Percentiles rank a stretch among this genome's conserved stretches.
Evolutionary conservation across 768 basidiomycete genomes (phyloP).

Genomic region (Tricholoma furcatifolium): DNA sequence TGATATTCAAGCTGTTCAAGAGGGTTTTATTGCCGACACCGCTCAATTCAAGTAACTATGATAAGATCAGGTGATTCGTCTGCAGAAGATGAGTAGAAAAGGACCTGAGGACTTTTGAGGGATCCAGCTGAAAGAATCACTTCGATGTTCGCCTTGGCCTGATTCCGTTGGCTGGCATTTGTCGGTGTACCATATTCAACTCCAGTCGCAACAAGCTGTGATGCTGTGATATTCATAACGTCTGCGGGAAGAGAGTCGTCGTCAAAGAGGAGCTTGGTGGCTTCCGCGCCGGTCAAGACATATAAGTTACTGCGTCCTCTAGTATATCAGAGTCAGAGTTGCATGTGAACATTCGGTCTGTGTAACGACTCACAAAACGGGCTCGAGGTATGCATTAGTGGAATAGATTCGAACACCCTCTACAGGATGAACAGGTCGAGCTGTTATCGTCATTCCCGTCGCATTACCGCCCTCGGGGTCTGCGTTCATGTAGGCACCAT

Average conservation of each 20-base stretch:
- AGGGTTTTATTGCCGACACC: slow-evolving; percentile 45
- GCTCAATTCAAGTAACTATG: slow-evolving; percentile 43
- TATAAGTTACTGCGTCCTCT: slow-evolving; percentile 26
- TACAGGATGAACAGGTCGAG: slow-evolving; percentile 17
- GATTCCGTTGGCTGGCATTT: slow-evolving; percentile 21
- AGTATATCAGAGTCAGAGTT: not conserved
- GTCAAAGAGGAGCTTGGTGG: slow-evolving; percentile 20
- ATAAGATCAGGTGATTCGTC: not conserved
- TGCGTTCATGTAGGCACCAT: slow-evolving; percentile 13
- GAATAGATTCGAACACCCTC: slow-evolving; percentile 16
- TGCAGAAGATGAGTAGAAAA: not conserved
- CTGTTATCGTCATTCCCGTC: slow-evolving; percentile 10
- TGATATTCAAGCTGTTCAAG: slow-evolving; percentile 35
- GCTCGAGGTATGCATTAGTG: slow-evolving; percentile 15
- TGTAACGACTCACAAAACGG: slow-evolving; percentile 2
- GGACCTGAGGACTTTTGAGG: slow-evolving; percentile 8
- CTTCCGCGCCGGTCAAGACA: slow-evolving; percentile 32
- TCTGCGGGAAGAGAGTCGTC: not conserved
- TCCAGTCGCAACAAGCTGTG: slow-evolving; percentile 32
- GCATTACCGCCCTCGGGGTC: slow-evolving; percentile 13
- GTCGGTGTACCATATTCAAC: slow-evolving; percentile 38
- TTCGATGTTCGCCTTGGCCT: slow-evolving; percentile 42
- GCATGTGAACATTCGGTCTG: not conserved
- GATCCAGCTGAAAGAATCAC: slow-evolving; percentile 45
- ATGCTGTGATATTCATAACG: not conserved